A percentile compares a stretch with the other conserved stretches of the same genome.
Evolutionary conservation across 495 filamentous ascomycete species (phyloP).

Genomic region (Podospora pseudopauciseta): DNA sequence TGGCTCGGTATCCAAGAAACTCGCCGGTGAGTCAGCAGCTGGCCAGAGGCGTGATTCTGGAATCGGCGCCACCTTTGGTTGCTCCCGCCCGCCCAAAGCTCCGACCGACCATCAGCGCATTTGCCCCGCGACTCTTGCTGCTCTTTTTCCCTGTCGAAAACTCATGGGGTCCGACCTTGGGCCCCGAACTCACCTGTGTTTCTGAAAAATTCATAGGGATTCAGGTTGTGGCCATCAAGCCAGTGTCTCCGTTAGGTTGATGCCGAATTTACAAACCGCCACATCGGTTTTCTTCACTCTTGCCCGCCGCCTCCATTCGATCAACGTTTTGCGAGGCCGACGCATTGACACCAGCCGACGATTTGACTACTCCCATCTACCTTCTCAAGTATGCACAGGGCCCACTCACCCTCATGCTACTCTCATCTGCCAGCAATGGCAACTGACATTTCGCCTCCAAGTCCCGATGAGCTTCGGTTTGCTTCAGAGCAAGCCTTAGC

Average conservation of each 20-base stretch:
- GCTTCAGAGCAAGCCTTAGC: not conserved
- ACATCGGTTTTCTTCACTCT: not conserved
- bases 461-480: not conserved
- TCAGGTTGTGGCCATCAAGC: not conserved
- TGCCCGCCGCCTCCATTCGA: not conserved
- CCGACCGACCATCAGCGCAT: conserved; percentile 4
- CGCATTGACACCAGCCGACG: not conserved
- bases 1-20: not conserved
- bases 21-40: not conserved
- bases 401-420: not conserved
- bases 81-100: not conserved
- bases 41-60: not conserved
- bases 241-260: not conserved
- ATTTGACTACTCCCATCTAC: not conserved
- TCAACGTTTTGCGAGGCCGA: not conserved
- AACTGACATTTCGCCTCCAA: conserved; percentile 1
- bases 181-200: conserved; percentile 19
- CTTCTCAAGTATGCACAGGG: conserved; percentile 1
- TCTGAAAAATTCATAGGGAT: not conserved
- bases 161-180: conserved; percentile 27
- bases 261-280: not conserved
- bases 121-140: conserved; percentile 28
- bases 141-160: conserved; percentile 8
- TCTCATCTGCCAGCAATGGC: not conserved
- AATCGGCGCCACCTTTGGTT: not conserved